Conservation (phyloP, 257 asterid genomes). For the Buddleja alternifolia region DNA sequence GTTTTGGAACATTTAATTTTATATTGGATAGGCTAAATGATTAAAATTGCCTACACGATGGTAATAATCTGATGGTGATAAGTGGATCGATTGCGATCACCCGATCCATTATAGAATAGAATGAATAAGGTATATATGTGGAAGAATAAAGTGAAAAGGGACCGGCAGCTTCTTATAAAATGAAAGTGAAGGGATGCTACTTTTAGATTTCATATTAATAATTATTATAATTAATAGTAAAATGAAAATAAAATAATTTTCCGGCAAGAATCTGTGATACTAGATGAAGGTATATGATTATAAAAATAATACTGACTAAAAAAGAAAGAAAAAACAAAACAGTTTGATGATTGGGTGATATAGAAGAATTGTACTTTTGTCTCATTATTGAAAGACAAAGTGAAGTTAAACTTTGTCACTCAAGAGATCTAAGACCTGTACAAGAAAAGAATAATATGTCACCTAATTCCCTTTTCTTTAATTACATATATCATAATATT, state of each 20-base stretch:
- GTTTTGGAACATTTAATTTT: too few relatives aligned
- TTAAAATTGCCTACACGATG: too few relatives aligned
- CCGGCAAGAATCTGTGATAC: slow-evolving; percentile 49
- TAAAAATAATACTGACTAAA: slow-evolving; percentile 20
- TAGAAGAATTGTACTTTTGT: slow-evolving; percentile 69
- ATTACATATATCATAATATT: slow-evolving; percentile 9
- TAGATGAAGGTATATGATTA: slow-evolving; percentile 37
- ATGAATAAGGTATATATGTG: slow-evolving; percentile 42
- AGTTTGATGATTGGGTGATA: slow-evolving; percentile 38
- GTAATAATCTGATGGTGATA: too few relatives aligned
- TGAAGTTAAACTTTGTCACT: slow-evolving; percentile 56
- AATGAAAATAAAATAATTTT: slow-evolving; percentile 32
- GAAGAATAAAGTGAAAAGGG: slow-evolving; percentile 96
- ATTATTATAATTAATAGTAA: slow-evolving; percentile 6
- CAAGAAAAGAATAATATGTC: slow-evolving; percentile 88
- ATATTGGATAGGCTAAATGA: too few relatives aligned
- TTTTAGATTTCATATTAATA: slow-evolving; percentile 28
- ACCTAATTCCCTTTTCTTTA: slow-evolving; percentile 32
- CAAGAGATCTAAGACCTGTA: slow-evolving; percentile 67
- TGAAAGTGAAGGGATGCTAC: slow-evolving; percentile 65
- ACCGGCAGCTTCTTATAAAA: slow-evolving; percentile 69
- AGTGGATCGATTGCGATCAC: too few relatives aligned
- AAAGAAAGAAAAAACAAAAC: slow-evolving; percentile 7
- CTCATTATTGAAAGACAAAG: slow-evolving; percentile 73
- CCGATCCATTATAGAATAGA: too few relatives aligned